Base-by-base conservation (phyloP, 2,329 filamentous ascomycete species). In the Sarocladiaceae sp. region DNA sequence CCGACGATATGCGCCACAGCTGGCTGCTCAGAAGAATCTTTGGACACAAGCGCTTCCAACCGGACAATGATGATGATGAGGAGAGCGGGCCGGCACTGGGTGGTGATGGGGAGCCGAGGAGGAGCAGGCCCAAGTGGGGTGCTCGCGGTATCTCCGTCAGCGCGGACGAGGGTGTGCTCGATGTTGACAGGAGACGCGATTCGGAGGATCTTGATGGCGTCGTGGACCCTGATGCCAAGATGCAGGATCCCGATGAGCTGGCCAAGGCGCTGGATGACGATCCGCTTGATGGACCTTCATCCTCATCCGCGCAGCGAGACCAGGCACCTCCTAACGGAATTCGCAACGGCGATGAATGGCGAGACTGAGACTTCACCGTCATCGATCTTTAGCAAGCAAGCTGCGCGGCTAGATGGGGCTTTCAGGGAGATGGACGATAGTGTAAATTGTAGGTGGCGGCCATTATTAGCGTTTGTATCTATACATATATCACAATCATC, bases 11-110 rank as follows among this genome's bases (percentile, higher is more conserved):
- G 59, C 77, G 82, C 51, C 82, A 87, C 45, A 87, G 89, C 50
- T 96, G 89, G 82, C 71, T 97, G 21, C 78, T 96, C 9, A 79
- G 79, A 51, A 79, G 82, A 42, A 81, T 95, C 51, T 82, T 95
- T 48, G 87, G 85, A 45, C 75, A 74, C 7, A 31, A 46, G 29
- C 42, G 34, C 67, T 61, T 68, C 44, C 59, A 68, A 2, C 66
- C 70, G 42, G 65, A 67, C n/a, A 65, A 69, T n/a, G 71, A 73
- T 3, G 73, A 78, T 15, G 80, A 83, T 47, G 80, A 83, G 55
- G 80, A 84, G 59, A 76, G 72, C 33, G 66, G 66, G 2, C 73
- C 71, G 3, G 71, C 69, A 18, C 59, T 78, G 19, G 68, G 69
- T 6, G 52, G 60, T 33, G 54, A 53, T n/a, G 51, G 57, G 31